Conservation (phyloP, 2,329 filamentous ascomycete species). For the Penicillium sp. region DNA sequence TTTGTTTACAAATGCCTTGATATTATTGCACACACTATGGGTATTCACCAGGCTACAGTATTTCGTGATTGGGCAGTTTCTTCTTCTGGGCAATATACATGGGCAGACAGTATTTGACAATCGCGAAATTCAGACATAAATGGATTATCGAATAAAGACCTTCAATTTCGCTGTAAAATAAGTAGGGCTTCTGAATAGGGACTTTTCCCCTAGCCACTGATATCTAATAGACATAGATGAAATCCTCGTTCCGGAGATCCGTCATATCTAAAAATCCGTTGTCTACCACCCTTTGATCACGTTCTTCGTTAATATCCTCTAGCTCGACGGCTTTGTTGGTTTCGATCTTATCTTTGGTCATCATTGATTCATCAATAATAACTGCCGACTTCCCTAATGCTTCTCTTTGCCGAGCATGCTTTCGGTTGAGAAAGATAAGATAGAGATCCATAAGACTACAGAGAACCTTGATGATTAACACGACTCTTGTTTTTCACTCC, state of each 20-base stretch:
- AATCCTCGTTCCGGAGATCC: constrained; percentile 16
- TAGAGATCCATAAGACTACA: constrained; percentile 34
- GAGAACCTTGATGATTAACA: neutral
- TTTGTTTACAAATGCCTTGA: constrained; percentile 2
- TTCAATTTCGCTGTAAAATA: too few relatives aligned
- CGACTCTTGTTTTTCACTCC: too few relatives aligned
- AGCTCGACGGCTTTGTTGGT: neutral
- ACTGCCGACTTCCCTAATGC: constrained; percentile 35
- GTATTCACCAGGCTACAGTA: neutral
- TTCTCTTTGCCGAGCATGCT: constrained; percentile 34
- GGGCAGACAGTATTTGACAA: neutral
- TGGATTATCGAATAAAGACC: too few relatives aligned
- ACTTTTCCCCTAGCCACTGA: too few relatives aligned
- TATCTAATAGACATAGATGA: constrained; percentile 18
- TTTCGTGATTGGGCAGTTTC: neutral
- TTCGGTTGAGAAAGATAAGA: constrained; percentile 35
- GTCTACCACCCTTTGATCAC: constrained; percentile 4
- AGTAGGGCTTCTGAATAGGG: too few relatives aligned
- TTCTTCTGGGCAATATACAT: neutral
- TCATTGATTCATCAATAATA: constrained; percentile 39
- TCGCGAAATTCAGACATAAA: too few relatives aligned
- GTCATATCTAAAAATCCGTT: constrained; percentile 16
- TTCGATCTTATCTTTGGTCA: constrained; percentile 27
- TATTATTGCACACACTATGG: neutral
- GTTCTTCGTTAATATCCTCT: neutral